Conservation (phyloP, 768 basidiomycete species). For the Mycena chlorophos region DNA sequence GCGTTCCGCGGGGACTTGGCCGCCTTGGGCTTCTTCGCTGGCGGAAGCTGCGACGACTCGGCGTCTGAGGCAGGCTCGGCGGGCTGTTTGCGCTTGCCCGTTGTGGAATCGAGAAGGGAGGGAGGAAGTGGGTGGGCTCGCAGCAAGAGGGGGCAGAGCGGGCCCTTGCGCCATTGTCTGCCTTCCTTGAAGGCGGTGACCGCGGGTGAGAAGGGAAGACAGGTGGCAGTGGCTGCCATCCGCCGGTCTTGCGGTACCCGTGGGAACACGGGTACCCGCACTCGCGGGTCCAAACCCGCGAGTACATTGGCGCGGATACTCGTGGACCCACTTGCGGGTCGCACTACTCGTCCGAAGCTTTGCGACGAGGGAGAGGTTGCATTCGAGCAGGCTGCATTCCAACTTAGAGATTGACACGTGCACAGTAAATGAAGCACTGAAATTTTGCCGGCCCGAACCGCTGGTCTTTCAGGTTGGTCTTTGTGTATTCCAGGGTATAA, state of each 20-base stretch:
- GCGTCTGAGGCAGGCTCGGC: neutral
- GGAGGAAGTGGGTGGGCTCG: no score
- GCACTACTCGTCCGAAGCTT: neutral
- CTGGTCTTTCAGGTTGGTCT: no score
- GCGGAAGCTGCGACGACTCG: neutral
- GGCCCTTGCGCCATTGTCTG: neutral
- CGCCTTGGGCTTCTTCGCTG: neutral
- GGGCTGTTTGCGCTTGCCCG: neutral
- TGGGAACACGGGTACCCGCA: neutral
- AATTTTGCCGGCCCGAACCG: no score
- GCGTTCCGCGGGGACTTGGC: neutral
- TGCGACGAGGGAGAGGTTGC: no score
- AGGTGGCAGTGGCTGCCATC: neutral
- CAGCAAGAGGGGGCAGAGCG: no score
- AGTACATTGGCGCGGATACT: neutral
- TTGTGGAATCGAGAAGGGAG: no score
- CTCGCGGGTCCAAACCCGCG: neutral
- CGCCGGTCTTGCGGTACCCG: neutral
- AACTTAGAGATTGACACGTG: no score
- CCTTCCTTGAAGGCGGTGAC: neutral
- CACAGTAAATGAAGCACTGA: no score
- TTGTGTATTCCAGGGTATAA: no score
- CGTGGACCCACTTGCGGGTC: neutral
- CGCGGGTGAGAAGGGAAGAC: neutral
- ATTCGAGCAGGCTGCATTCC: no score